These are phyloP conservation scores for Blastobotrys indianensis DNA, from an alignment of 1,139 yeast genomes.

Conservation along the genomic window DNA sequence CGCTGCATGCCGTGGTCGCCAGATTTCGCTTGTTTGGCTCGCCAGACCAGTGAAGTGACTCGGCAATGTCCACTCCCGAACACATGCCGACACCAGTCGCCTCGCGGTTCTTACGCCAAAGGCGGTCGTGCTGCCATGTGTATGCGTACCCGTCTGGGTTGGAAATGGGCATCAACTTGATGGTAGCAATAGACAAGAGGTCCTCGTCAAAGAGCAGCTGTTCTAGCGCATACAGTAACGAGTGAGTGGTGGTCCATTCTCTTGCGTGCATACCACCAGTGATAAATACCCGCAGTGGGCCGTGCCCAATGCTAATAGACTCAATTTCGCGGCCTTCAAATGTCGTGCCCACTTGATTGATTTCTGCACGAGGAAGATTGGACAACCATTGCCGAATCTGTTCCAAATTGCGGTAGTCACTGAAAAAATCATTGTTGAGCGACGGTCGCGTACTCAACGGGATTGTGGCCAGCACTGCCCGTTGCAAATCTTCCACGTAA, in stretches of 20 bases:
- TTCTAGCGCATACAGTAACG: conserved; percentile 58
- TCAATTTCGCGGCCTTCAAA: conserved; percentile 65
- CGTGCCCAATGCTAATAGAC: conserved; percentile 52
- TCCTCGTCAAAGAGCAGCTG: conserved; percentile 51
- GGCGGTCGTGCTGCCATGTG: conserved; percentile 71
- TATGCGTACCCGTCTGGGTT: conserved; percentile 90
- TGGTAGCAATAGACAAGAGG: conserved; percentile 24
- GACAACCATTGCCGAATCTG: conserved; percentile 71
- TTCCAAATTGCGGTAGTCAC: conserved; percentile 61
- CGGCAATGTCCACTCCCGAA: conserved; percentile 81
- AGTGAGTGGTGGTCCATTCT: conserved; percentile 80
- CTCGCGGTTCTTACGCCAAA: conserved; percentile 90
- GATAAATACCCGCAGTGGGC: conserved; percentile 47
- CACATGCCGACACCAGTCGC: conserved; percentile 62
- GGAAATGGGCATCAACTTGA: conserved; percentile 70
- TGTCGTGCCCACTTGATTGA: conserved; percentile 60
- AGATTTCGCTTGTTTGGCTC: conserved; percentile 40
- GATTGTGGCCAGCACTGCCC: conserved; percentile 26
- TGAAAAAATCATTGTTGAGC: conserved; percentile 44
- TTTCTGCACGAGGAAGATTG: conserved; percentile 28
- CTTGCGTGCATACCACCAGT: conserved; percentile 87
- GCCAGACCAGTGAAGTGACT: conserved; percentile 64
- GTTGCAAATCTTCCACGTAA: conserved; percentile 30
- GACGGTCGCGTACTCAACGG: conserved; percentile 17
- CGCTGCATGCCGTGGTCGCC: conserved; percentile 8